phyloP scores from a whole-genome alignment of 2,329 filamentous ascomycete genomes.

The Monilinia fructicola region DNA sequence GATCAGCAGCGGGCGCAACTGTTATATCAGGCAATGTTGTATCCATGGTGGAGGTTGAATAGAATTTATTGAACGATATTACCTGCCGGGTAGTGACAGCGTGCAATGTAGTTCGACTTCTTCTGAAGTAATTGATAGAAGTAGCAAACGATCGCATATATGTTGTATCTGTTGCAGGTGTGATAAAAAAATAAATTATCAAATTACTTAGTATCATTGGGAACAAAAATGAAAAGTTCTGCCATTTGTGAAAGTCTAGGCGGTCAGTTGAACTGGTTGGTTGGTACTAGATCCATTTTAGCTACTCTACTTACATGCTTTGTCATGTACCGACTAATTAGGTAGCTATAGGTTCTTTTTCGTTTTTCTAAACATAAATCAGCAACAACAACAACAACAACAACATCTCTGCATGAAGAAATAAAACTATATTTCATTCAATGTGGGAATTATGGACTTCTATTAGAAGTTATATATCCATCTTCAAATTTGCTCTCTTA shows the following conservation, averaged over 20 bases:
- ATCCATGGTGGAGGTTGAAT: constrained; percentile 8
- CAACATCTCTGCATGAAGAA: not conserved
- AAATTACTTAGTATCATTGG: too few relatives aligned
- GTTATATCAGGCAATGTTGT: constrained; percentile 34
- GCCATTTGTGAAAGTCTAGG: not conserved
- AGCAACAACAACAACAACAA: too few relatives aligned
- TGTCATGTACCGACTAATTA: too few relatives aligned
- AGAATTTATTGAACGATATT: not conserved
- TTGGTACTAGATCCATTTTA: not conserved
- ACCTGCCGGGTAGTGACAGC: not conserved
- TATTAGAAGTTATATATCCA: too few relatives aligned
- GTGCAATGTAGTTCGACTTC: not conserved
- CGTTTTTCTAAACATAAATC: too few relatives aligned
- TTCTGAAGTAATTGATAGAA: constrained; percentile 15
- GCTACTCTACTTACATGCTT: too few relatives aligned
- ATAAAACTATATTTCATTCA: not conserved
- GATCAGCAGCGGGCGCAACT: constrained; percentile 36
- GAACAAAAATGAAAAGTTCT: constrained; percentile 18
- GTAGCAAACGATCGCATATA: constrained; percentile 14
- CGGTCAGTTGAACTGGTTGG: not conserved
- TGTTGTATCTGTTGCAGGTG: not conserved
- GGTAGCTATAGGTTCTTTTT: too few relatives aligned
- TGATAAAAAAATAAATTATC: not conserved
- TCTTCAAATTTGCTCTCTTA: too few relatives aligned
- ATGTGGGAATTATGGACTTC: too few relatives aligned